These are phyloP conservation scores for Fusarium sp. DNA, from an alignment of 2,329 filamentous ascomycete species.

Conservation along the genomic window DNA sequence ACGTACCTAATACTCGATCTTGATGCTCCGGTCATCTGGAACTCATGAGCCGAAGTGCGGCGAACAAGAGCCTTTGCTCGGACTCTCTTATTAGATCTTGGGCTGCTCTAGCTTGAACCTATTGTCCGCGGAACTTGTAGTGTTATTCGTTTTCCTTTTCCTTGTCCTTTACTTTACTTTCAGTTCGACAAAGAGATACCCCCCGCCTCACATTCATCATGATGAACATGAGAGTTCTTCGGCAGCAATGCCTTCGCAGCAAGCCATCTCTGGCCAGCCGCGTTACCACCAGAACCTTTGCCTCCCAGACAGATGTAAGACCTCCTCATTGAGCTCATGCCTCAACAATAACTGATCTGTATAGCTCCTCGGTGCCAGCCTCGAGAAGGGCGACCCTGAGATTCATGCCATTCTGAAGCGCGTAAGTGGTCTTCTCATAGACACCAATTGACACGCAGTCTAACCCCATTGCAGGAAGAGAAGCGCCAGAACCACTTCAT, in stretches of 20 bases:
- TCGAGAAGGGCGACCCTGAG: constrained; percentile 85
- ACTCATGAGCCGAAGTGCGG: constrained; percentile 43
- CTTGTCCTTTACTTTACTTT: not conserved
- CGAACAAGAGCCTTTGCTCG: constrained; percentile 8
- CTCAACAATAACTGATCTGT: constrained; percentile 12
- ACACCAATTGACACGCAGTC: not conserved
- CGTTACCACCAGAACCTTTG: constrained; percentile 39
- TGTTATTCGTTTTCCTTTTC: constrained; percentile 1
- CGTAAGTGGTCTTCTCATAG: constrained; percentile 62
- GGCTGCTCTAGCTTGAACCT: constrained; percentile 23
- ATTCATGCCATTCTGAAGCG: constrained; percentile 90
- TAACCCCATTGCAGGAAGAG: constrained; percentile 77
- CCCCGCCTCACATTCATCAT: constrained; percentile 32
- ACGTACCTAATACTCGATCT: constrained; percentile 22
- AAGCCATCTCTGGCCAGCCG: constrained; percentile 44
- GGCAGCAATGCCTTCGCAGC: constrained; percentile 45
- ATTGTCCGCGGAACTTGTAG: not conserved
- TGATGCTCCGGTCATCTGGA: constrained; percentile 30
- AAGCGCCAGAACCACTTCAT: constrained; percentile 95
- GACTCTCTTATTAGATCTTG: constrained; percentile 40
- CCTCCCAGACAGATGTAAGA: constrained; percentile 46
- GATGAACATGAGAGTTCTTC: constrained; percentile 46
- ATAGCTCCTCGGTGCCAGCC: constrained; percentile 81
- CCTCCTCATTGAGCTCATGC: rapidly evolving
- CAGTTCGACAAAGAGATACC: constrained; percentile 9